A percentile compares a stretch with the other conserved stretches of the same genome.
Evolutionary conservation across 345 rosid genomes (phyloP).

Genomic region (Eucalyptus decipiens): DNA sequence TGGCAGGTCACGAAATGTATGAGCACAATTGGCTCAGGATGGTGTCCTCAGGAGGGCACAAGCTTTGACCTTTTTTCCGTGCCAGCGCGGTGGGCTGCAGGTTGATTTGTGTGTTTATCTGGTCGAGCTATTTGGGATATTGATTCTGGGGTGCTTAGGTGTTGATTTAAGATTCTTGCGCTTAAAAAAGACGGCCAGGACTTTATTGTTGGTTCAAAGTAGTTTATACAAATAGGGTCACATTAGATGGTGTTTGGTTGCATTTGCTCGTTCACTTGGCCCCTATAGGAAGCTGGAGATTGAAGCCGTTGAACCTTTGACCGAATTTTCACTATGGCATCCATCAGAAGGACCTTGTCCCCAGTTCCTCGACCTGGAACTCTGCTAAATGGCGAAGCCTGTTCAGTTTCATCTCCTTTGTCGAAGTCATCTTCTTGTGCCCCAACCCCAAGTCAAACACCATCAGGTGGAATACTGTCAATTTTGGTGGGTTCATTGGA

Average conservation of each 20-base stretch:
- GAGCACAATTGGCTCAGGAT: not conserved
- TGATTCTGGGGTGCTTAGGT: not conserved
- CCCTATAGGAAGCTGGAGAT: not conserved
- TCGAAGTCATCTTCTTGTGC: conserved; percentile 26
- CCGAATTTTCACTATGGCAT: conserved; percentile 23
- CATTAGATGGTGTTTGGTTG: not conserved
- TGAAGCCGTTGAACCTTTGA: not conserved
- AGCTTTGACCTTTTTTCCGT: not conserved
- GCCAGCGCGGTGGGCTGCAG: not conserved
- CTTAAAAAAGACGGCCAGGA: not conserved
- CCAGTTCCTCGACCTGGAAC: conserved; percentile 39
- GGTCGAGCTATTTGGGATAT: not conserved
- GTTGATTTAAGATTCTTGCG: not conserved
- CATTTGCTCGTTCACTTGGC: not conserved
- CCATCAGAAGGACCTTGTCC: conserved; percentile 47
- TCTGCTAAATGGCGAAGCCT: conserved; percentile 29
- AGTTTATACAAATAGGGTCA: not conserved
- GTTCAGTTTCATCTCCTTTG: conserved; percentile 41
- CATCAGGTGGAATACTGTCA: conserved; percentile 21
- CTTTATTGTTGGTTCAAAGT: not conserved
- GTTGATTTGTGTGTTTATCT: not conserved
- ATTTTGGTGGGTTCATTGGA: conserved; percentile 22
- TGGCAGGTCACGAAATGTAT: not conserved
- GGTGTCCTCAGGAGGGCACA: not conserved
- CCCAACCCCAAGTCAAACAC: conserved; percentile 7